Percentiles rank a stretch among this genome's conserved stretches.
Evolutionary conservation across 2,329 filamentous ascomycete species (phyloP).

Genomic region (Trichothecium roseum): DNA sequence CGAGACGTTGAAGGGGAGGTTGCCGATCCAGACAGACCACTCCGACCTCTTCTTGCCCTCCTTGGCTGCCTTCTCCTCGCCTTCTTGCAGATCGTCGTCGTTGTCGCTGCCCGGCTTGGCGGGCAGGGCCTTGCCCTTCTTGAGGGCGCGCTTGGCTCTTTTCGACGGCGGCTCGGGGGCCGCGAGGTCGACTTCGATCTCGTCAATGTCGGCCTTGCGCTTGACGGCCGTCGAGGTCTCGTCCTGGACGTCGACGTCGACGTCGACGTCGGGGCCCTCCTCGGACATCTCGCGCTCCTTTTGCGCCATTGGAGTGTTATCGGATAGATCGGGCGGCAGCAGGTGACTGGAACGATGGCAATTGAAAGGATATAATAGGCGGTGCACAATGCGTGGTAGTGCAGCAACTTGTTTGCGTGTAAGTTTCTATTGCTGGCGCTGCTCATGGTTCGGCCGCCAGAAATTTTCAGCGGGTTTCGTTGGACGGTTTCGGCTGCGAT

Average conservation of each 20-base stretch:
- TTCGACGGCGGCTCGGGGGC: slow-evolving; percentile 94
- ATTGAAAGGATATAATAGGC: background rate
- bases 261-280: slow-evolving; percentile 5
- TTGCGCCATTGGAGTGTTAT: background rate
- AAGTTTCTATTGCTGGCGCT: no score
- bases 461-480: background rate
- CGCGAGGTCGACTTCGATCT: slow-evolving; percentile 80
- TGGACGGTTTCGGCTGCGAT: slow-evolving; percentile 1
- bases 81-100: slow-evolving; percentile 18
- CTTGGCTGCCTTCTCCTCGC: slow-evolving; percentile 26
- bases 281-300: background rate
- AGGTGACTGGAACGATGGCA: no score
- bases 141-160: slow-evolving; percentile 79
- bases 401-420: no score
- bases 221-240: slow-evolving; percentile 32
- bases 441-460: background rate
- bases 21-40: slow-evolving; percentile 91
- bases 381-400: no score
- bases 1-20: slow-evolving; percentile 75
- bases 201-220: slow-evolving; percentile 59
- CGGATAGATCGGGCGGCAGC: no score
- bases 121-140: slow-evolving; percentile 62
- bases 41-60: slow-evolving; percentile 53
- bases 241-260: slow-evolving; percentile 4
- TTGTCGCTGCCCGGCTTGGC: slow-evolving; percentile 26